Conservation (phyloP, 345 rosid species). For the Ricinus communis region DNA sequence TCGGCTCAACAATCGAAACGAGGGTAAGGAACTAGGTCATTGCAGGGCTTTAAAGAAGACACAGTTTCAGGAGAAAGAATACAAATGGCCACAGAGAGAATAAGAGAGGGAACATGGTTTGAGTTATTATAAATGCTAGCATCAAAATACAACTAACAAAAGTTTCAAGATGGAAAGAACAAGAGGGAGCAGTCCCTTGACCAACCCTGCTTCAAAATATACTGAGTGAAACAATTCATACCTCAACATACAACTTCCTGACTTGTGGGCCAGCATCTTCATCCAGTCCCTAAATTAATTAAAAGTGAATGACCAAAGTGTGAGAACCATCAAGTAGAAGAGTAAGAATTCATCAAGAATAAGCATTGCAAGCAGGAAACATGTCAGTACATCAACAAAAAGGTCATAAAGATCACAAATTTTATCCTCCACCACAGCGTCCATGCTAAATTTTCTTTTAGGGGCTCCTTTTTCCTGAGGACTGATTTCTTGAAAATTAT, state of each 20-base stretch:
- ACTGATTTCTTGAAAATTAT: constrained; percentile 66
- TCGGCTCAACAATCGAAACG: background rate
- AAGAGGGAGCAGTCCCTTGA: background rate
- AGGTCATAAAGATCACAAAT: constrained; percentile 94
- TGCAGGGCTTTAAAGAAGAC: background rate
- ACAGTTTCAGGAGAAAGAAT: background rate
- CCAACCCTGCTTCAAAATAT: background rate
- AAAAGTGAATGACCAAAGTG: constrained; percentile 19
- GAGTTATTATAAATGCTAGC: background rate
- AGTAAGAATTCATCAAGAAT: constrained; percentile 9
- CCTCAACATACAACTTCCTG: constrained; percentile 86
- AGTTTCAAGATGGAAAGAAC: no score
- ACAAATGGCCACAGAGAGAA: background rate
- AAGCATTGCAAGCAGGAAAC: constrained; percentile 12
- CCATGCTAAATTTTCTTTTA: constrained; percentile 66
- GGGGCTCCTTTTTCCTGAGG: constrained; percentile 48
- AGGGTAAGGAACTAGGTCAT: background rate
- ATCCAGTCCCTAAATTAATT: constrained; percentile 69
- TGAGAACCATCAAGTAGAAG: constrained; percentile 1
- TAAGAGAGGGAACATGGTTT: background rate
- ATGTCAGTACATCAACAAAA: constrained; percentile 65
- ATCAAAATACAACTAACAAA: background rate
- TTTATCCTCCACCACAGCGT: constrained; percentile 69
- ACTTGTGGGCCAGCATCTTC: constrained; percentile 80
- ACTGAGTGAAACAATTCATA: background rate